Conservation (phyloP, 176 grass and related monocot genomes). For the Bolboschoenus planiculmis region DNA sequence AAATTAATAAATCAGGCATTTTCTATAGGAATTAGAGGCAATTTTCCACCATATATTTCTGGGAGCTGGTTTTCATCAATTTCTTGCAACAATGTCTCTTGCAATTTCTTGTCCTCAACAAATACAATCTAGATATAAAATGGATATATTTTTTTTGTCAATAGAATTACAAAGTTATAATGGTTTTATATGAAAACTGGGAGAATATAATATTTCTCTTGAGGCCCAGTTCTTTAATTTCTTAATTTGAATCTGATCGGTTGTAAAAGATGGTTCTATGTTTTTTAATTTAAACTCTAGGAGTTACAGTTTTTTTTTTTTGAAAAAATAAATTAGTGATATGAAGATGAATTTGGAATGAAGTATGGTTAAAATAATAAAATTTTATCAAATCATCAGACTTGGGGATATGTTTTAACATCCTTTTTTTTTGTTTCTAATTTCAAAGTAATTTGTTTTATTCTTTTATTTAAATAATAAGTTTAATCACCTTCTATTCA, state of each 20-base stretch:
- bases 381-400: too few relatives aligned
- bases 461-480: not conserved
- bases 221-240: too few relatives aligned
- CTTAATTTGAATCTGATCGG: too few relatives aligned
- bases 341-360: not conserved
- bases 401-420: too few relatives aligned
- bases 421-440: not conserved
- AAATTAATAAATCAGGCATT: not conserved
- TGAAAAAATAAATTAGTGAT: too few relatives aligned
- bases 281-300: too few relatives aligned
- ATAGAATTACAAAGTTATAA: too few relatives aligned
- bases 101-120: slow-evolving; percentile 17
- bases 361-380: too few relatives aligned
- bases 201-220: too few relatives aligned
- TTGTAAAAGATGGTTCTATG: too few relatives aligned
- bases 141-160: not conserved
- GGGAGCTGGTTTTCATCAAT: slow-evolving; percentile 18
- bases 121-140: not conserved
- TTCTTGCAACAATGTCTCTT: not conserved
- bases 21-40: slow-evolving; percentile 8
- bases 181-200: too few relatives aligned
- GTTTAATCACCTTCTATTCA: not conserved
- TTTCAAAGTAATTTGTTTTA: not conserved
- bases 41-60: slow-evolving; percentile 23
- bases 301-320: too few relatives aligned